Conservation (phyloP, 805 yeast genomes). For the Metschnikowia cubensis region DNA sequence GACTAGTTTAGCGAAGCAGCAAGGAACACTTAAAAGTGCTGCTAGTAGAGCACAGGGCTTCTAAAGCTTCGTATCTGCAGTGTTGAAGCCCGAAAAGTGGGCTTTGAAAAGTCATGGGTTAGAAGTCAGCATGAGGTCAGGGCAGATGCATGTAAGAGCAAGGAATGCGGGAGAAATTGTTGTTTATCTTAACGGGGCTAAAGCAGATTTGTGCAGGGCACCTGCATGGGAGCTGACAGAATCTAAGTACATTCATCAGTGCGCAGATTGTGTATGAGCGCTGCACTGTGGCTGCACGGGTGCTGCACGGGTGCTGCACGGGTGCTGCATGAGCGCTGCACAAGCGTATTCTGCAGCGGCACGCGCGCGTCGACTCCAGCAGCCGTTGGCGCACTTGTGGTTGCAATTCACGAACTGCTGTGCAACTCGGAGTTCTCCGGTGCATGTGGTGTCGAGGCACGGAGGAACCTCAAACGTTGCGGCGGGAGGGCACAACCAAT, state of each 20-base stretch:
- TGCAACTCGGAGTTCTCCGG: not conserved
- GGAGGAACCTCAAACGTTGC: too few species aligned
- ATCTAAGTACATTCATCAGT: conserved; percentile 1
- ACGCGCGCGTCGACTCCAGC: not conserved
- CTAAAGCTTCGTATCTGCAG: too few species aligned
- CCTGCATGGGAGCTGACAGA: conserved; percentile 2
- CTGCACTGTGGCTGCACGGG: not conserved
- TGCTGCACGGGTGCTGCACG: not conserved
- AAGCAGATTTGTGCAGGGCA: not conserved
- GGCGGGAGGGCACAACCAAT: too few species aligned
- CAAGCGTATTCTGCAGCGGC: not conserved
- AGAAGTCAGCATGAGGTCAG: not conserved
- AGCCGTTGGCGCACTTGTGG: not conserved
- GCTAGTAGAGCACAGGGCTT: too few species aligned
- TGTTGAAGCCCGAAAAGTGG: too few species aligned
- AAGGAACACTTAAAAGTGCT: too few species aligned
- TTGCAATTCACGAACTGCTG: not conserved
- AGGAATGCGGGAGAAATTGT: not conserved
- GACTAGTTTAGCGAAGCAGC: not conserved
- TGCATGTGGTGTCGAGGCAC: not conserved
- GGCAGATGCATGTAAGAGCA: not conserved
- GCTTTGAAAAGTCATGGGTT: too few species aligned
- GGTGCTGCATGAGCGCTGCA: not conserved
- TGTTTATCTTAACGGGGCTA: not conserved
- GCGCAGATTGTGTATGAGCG: not conserved